Evolutionary conservation across 1,284 basidiomycete species (phyloP).

Genomic region (Moesziomyces antarcticus): DNA sequence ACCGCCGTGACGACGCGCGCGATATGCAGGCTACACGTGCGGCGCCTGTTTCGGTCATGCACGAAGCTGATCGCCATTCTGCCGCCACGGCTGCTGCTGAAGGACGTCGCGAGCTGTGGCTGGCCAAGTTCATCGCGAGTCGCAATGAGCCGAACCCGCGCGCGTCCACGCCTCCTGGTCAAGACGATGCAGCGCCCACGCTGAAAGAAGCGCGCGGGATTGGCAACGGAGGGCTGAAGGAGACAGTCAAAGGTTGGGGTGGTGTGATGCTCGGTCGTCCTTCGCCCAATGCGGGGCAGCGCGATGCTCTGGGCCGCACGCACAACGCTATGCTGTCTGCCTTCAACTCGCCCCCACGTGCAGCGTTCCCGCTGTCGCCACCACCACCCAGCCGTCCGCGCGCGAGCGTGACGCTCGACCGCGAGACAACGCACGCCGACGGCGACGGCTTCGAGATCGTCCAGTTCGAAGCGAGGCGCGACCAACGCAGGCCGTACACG

Average conservation of each 20-base stretch:
- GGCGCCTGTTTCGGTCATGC: conserved; percentile 14
- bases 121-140: conserved; percentile 27
- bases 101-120: conserved; percentile 31
- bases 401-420: conserved; percentile 16
- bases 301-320: conserved; percentile 9
- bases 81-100: conserved; percentile 28
- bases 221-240: conserved; percentile 1
- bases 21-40: not conserved
- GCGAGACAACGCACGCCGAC: conserved; percentile 1
- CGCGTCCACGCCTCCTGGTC: not conserved
- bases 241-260: conserved; percentile 14
- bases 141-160: conserved; percentile 1
- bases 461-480: conserved; percentile 6
- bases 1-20: conserved; percentile 1
- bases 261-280: conserved; percentile 21
- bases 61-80: conserved; percentile 12
- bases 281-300: not conserved
- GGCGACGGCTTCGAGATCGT: conserved; percentile 21
- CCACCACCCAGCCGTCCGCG: conserved; percentile 28
- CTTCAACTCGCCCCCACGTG: conserved; percentile 11
- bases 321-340: conserved; percentile 12
- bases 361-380: conserved; percentile 11
- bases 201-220: no score
- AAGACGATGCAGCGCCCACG: no score
- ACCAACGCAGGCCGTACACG: conserved; percentile 13